A percentile compares a stretch with the other conserved stretches of the same genome.
Conservation (phyloP, 2,329 filamentous ascomycete species). For the Sarocladium kiliense region DNA sequence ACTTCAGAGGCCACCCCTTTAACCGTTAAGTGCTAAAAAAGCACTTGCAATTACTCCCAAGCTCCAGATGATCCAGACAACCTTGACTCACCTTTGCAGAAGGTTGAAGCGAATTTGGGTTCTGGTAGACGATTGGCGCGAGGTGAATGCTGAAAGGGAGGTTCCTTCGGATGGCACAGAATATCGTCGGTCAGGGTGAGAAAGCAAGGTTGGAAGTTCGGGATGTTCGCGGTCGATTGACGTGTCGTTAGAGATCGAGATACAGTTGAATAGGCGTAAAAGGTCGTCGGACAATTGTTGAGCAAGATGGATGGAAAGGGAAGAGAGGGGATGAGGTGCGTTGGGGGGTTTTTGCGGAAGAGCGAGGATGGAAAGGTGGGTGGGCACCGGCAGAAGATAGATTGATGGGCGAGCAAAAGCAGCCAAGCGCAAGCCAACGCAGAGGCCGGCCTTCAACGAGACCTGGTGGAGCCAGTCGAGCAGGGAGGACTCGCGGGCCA, state of each 20-base stretch:
- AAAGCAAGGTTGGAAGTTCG: neutral
- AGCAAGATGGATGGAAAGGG: conserved; percentile 10
- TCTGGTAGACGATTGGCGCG: neutral
- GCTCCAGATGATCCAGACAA: neutral
- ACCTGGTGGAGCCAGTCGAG: conserved; percentile 14
- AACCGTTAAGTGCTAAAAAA: neutral
- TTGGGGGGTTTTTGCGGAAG: conserved; percentile 10
- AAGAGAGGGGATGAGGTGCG: conserved; percentile 9
- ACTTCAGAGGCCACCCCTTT: neutral
- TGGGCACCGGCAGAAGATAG: conserved; percentile 8
- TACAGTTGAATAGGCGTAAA: conserved; percentile 1
- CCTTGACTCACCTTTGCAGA: neutral
- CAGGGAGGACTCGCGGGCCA: conserved; percentile 16
- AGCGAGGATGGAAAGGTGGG: conserved; percentile 9
- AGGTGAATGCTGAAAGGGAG: neutral
- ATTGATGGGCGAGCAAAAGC: conserved; percentile 9
- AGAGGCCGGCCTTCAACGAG: conserved; percentile 11
- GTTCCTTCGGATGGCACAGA: neutral
- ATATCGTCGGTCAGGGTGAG: neutral
- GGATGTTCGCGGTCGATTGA: conserved; percentile 3
- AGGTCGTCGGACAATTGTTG: conserved; percentile 6
- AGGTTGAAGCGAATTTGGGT: neutral
- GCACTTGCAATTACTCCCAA: neutral
- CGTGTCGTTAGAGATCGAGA: conserved; percentile 5
- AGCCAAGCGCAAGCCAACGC: conserved; percentile 11